Percentiles rank a stretch among this genome's conserved stretches.
phyloP scores from a whole-genome alignment of 169 alveolate species.

The Cryptosporidium ryanae region DNA sequence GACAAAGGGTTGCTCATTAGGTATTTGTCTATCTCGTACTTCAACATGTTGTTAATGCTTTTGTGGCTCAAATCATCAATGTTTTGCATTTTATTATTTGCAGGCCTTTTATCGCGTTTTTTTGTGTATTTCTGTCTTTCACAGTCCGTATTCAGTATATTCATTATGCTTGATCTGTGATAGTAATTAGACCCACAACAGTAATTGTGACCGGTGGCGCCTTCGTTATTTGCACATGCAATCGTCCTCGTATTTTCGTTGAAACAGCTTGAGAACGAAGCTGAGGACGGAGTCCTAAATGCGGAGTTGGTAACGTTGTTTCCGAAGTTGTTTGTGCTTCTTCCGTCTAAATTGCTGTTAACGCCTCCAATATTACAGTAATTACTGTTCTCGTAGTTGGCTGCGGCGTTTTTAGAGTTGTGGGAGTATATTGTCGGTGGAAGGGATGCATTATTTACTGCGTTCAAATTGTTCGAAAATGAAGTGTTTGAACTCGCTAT shows the following conservation, averaged over 20 bases:
- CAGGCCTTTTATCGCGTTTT: not conserved
- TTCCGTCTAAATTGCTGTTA: too few relatives aligned
- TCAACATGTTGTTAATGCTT: conserved; percentile 25
- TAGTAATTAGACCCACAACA: not conserved
- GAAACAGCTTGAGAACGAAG: conserved; percentile 21
- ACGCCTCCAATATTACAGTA: too few relatives aligned
- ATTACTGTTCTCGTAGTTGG: too few relatives aligned
- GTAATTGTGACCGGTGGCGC: too few relatives aligned
- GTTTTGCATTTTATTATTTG: not conserved
- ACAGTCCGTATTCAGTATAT: not conserved
- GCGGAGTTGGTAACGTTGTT: not conserved
- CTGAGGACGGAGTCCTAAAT: conserved; percentile 24
- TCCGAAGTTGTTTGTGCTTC: not conserved
- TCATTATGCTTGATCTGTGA: conserved; percentile 5
- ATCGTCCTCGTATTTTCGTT: conserved; percentile 1
- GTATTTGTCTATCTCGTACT: conserved; percentile 53
- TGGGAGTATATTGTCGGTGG: conserved; percentile 41
- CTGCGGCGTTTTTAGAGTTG: not conserved
- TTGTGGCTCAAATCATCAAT: conserved; percentile 20
- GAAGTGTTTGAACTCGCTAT: conserved; percentile 12
- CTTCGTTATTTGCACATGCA: too few relatives aligned
- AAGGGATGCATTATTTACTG: not conserved
- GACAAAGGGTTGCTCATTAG: conserved; percentile 38
- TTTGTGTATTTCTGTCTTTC: not conserved
- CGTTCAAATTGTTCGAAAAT: not conserved